Evolutionary conservation across 441 rosid species (phyloP).

Genomic region (Gossypium armourianum): DNA sequence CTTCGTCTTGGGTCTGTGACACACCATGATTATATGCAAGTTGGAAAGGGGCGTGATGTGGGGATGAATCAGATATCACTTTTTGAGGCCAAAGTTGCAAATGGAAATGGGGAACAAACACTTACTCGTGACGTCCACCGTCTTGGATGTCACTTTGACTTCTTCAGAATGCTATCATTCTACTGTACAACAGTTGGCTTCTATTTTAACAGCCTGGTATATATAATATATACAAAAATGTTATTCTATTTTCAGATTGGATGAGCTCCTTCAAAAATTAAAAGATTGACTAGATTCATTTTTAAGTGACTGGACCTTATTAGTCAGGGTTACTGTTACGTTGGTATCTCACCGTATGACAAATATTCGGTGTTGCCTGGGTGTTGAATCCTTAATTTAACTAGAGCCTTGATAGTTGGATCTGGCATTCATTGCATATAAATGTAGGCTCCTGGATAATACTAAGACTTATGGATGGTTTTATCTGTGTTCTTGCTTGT

Average conservation of each 20-base stretch:
- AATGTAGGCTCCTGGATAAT: slow-evolving; percentile 2
- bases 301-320: slow-evolving; percentile 1
- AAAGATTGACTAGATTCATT: neutral
- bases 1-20: slow-evolving; percentile 82
- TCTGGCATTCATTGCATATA: neutral
- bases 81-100: slow-evolving; percentile 90
- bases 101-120: slow-evolving; percentile 92
- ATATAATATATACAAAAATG: slow-evolving; percentile 17
- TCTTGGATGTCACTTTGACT: slow-evolving; percentile 91
- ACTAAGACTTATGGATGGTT: neutral
- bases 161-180: slow-evolving; percentile 89
- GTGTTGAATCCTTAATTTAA: neutral
- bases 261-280: neutral
- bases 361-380: neutral
- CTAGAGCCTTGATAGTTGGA: neutral
- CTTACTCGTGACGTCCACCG: slow-evolving; percentile 73
- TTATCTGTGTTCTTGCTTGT: neutral
- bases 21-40: slow-evolving; percentile 95
- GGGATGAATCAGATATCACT: slow-evolving; percentile 82
- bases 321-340: neutral
- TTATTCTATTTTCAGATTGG: neutral
- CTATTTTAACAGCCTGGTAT: slow-evolving; percentile 80
- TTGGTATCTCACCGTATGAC: neutral
- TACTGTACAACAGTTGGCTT: slow-evolving; percentile 81
- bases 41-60: slow-evolving; percentile 95